These are phyloP conservation scores for Boletus semigastroideus DNA, from an alignment of 1,284 basidiomycete species.

Conservation along the genomic window DNA sequence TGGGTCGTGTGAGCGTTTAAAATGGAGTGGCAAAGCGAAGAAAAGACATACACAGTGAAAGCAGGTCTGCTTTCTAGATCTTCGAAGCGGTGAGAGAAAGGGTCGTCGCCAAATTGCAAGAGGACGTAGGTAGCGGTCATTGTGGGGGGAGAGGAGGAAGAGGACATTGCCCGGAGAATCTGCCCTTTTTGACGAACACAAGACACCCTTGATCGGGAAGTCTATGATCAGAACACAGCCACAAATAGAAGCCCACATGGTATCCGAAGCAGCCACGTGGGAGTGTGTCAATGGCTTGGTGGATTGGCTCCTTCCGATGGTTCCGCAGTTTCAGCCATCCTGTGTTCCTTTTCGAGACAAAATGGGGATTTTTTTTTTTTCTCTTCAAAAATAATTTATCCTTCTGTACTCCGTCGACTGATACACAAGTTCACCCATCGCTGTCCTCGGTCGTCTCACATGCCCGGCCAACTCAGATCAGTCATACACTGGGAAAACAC, in stretches of 20 bases:
- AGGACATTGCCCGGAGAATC: slow-evolving; percentile 4
- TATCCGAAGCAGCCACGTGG: slow-evolving; percentile 29
- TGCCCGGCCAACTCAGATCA: slow-evolving; percentile 22
- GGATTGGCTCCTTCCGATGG: slow-evolving; percentile 9
- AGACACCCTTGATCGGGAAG: slow-evolving; percentile 33
- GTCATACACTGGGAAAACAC: slow-evolving; percentile 45
- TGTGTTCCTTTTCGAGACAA: slow-evolving; percentile 1
- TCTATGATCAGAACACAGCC: slow-evolving; percentile 31
- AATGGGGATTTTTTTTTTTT: neutral
- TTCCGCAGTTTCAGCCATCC: slow-evolving; percentile 13
- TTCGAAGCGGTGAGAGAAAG: slow-evolving; percentile 58
- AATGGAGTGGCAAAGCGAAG: too few relatives aligned
- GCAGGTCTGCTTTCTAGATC: slow-evolving; percentile 61
- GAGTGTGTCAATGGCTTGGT: neutral
- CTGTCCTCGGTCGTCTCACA: neutral
- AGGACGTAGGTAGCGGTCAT: slow-evolving; percentile 49
- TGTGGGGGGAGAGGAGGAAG: slow-evolving; percentile 17
- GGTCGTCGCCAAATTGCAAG: slow-evolving; percentile 62
- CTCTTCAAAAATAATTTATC: too few relatives aligned
- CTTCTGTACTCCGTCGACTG: too few relatives aligned
- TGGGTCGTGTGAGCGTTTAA: slow-evolving; percentile 8
- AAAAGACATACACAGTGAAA: slow-evolving; percentile 59
- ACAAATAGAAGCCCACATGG: slow-evolving; percentile 33
- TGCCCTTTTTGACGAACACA: slow-evolving; percentile 39
- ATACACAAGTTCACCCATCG: too few relatives aligned